Percentiles rank a stretch among this genome's conserved stretches.
Evolutionary conservation across 345 rosid species (phyloP).

Genomic region (Mangifera indica): DNA sequence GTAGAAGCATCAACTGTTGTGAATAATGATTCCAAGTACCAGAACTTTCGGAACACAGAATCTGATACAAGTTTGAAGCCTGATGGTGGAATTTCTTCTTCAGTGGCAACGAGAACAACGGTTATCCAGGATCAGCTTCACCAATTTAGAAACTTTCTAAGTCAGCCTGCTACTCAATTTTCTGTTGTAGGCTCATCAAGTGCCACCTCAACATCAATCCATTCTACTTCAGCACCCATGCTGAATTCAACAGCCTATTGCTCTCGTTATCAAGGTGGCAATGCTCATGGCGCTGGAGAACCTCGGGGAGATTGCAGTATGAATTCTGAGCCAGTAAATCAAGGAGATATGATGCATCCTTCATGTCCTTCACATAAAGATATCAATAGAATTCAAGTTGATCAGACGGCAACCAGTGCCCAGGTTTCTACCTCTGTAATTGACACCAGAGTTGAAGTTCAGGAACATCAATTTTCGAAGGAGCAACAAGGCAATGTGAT

Average conservation of each 20-base stretch:
- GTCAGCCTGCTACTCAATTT: conserved; percentile 73
- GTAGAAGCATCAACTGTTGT: conserved; percentile 46
- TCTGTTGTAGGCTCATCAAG: conserved; percentile 68
- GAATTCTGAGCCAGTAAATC: conserved; percentile 35
- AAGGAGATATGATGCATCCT: conserved; percentile 34
- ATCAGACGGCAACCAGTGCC: conserved; percentile 33
- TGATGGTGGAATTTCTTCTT: conserved; percentile 44
- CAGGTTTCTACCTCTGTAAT: conserved; percentile 37
- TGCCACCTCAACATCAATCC: conserved; percentile 80
- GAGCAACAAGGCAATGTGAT: conserved; percentile 37
- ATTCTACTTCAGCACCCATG: conserved; percentile 83
- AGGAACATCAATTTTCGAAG: conserved; percentile 37
- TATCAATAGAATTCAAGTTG: conserved; percentile 29
- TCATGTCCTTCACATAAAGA: conserved; percentile 43
- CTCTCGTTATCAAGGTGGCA: conserved; percentile 48
- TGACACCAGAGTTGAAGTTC: conserved; percentile 30
- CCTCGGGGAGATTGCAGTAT: conserved; percentile 38
- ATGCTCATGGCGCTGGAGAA: conserved; percentile 32
- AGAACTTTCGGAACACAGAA: conserved; percentile 41
- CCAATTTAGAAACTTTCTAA: conserved; percentile 67
- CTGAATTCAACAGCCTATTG: conserved; percentile 59
- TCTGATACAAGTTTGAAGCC: conserved; percentile 51
- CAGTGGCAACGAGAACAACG: conserved; percentile 45
- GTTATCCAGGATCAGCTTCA: conserved; percentile 65
- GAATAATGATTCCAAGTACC: conserved; percentile 47